A percentile compares a stretch with the other conserved stretches of the same genome.
These are phyloP conservation scores for California macrophylla DNA, from an alignment of 441 rosid species.

Conservation along the genomic window DNA sequence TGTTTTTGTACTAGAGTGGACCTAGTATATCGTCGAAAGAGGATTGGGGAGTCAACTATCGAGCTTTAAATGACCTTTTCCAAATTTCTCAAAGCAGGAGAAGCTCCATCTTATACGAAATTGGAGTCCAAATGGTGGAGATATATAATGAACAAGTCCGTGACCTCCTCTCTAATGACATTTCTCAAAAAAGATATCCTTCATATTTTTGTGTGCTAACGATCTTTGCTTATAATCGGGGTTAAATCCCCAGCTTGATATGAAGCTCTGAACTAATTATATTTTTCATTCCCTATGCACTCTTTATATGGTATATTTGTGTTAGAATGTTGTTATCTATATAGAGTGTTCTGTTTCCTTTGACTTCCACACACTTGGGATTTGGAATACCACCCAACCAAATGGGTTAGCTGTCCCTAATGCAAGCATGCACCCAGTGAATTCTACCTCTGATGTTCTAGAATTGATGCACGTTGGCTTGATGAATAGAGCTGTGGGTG, in stretches of 20 bases:
- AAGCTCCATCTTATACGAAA: constrained; percentile 38
- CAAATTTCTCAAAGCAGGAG: constrained; percentile 41
- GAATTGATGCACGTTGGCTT: constrained; percentile 75
- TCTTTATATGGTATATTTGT: background rate
- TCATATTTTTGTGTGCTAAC: constrained; percentile 4
- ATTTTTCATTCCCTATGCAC: background rate
- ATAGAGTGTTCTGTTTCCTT: constrained; percentile 28
- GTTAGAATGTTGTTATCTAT: background rate
- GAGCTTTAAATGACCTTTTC: constrained; percentile 31
- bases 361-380: constrained; percentile 90
- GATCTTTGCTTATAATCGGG: background rate
- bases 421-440: constrained; percentile 78
- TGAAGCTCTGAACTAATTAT: background rate
- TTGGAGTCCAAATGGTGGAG: constrained; percentile 74
- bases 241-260: background rate
- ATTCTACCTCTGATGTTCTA: constrained; percentile 69
- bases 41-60: constrained; percentile 44
- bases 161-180: constrained; percentile 38
- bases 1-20: constrained; percentile 50
- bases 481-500: constrained; percentile 76
- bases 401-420: constrained; percentile 96
- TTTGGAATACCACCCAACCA: constrained; percentile 61
- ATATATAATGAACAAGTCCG: constrained; percentile 84
- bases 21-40: constrained; percentile 70
- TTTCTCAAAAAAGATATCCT: constrained; percentile 60